These are phyloP conservation scores for Clonostachys rosea DNA, from an alignment of 2,329 filamentous ascomycete species.

Conservation along the genomic window DNA sequence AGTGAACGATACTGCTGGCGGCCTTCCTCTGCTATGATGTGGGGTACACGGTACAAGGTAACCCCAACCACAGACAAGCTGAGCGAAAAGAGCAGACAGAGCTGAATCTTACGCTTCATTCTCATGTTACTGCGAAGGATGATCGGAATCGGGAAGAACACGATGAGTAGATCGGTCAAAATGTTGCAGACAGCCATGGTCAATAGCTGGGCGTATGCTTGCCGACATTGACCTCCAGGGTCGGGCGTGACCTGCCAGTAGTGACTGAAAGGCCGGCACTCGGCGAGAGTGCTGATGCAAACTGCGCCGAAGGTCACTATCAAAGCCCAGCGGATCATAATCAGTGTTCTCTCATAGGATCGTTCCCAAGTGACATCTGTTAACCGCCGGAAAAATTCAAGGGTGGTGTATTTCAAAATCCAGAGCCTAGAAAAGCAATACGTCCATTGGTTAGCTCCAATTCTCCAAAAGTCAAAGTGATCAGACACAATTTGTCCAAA, in stretches of 20 bases:
- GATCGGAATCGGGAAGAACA: constrained; percentile 86
- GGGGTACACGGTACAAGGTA: constrained; percentile 76
- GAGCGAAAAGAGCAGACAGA: constrained; percentile 77
- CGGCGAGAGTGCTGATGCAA: constrained; percentile 73
- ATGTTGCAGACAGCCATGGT: constrained; percentile 90
- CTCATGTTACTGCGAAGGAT: constrained; percentile 76
- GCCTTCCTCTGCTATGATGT: constrained; percentile 66
- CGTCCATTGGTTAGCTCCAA: constrained; percentile 1
- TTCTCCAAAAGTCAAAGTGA: not conserved
- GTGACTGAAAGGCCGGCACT: constrained; percentile 72
- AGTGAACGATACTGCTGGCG: constrained; percentile 85
- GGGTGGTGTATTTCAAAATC: constrained; percentile 85
- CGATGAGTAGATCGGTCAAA: constrained; percentile 80
- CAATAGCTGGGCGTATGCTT: constrained; percentile 81
- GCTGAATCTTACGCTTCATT: constrained; percentile 71
- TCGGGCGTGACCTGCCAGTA: constrained; percentile 85
- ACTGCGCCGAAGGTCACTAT: constrained; percentile 75
- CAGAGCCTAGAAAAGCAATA: constrained; percentile 60
- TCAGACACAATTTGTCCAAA: too few relatives aligned
- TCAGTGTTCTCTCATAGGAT: constrained; percentile 67
- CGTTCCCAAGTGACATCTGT: constrained; percentile 78
- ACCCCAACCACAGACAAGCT: constrained; percentile 77
- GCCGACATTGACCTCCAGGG: constrained; percentile 78
- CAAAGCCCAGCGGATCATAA: constrained; percentile 71
- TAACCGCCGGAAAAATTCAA: constrained; percentile 86